These are phyloP conservation scores for Acorus calamus DNA, from an alignment of 106 monocot species.

Conservation along the genomic window DNA sequence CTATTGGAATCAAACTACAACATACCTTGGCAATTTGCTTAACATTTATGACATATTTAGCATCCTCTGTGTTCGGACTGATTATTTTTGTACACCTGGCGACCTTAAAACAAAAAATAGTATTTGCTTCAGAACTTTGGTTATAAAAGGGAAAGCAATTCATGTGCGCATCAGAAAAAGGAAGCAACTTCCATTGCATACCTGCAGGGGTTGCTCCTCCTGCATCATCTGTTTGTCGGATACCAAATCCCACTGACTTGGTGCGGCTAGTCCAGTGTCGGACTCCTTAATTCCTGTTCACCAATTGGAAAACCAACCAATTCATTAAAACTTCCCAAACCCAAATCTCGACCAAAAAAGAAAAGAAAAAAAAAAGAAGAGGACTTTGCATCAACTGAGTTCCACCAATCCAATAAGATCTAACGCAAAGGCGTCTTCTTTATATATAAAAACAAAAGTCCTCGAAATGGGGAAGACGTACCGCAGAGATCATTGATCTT, in stretches of 20 bases:
- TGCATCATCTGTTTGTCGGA: constrained; percentile 99
- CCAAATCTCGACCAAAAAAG: neutral
- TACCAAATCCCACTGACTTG: constrained; percentile 96
- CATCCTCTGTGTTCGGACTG: constrained; percentile 91
- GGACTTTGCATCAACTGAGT: too few species aligned
- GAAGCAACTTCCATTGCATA: constrained; percentile 7
- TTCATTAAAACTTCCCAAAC: neutral
- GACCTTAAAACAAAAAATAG: constrained; percentile 38
- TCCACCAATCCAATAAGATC: too few species aligned
- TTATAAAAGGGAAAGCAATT: neutral
- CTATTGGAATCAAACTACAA: neutral
- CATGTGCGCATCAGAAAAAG: neutral
- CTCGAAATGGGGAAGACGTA: constrained; percentile 7
- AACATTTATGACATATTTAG: constrained; percentile 94
- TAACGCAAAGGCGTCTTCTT: too few species aligned
- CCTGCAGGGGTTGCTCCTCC: constrained; percentile 96
- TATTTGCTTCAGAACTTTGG: neutral
- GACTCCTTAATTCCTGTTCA: constrained; percentile 89
- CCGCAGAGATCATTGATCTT: constrained; percentile 93
- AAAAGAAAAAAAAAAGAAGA: neutral
- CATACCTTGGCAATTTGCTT: constrained; percentile 96
- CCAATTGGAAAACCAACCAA: neutral
- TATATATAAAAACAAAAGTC: too few species aligned
- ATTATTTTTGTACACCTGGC: constrained; percentile 97
- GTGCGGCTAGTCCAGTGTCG: constrained; percentile 88